These are phyloP conservation scores for Haematococcus lacustris DNA, from an alignment of 139 green algal species.

Conservation along the genomic window DNA sequence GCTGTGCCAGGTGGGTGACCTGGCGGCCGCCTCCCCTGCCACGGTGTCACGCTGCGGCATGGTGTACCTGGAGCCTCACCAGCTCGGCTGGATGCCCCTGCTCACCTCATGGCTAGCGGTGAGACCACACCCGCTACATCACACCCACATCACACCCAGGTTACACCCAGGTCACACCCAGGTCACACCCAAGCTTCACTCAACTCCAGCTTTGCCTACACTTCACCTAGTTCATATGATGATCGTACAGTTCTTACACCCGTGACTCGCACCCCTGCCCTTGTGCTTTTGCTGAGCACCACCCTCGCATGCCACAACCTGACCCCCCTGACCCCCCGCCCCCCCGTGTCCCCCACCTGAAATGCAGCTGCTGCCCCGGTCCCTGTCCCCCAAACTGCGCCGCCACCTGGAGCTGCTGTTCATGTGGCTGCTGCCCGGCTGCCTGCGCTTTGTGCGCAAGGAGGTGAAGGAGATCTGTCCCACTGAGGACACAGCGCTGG, in stretches of 20 bases:
- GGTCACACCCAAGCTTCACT: too few relatives aligned
- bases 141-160: too few relatives aligned
- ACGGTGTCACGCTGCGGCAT: slow-evolving; percentile 76
- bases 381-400: slow-evolving; percentile 20
- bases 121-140: too few relatives aligned
- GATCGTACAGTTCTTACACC: too few relatives aligned
- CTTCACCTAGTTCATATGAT: too few relatives aligned
- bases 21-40: slow-evolving; percentile 65
- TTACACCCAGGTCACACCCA: too few relatives aligned
- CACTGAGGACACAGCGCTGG: slow-evolving; percentile 55
- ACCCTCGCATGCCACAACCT: too few relatives aligned
- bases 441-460: slow-evolving; percentile 44
- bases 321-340: too few relatives aligned
- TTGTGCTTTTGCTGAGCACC: too few relatives aligned
- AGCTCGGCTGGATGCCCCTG: slow-evolving; percentile 64
- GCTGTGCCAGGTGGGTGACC: slow-evolving; percentile 75
- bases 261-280: too few relatives aligned
- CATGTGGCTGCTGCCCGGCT: slow-evolving; percentile 52
- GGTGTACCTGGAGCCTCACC: slow-evolving; percentile 71
- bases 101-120: slow-evolving; percentile 42
- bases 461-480: slow-evolving; percentile 63
- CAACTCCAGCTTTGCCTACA: too few relatives aligned
- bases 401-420: slow-evolving; percentile 49
- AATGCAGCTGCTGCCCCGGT: slow-evolving; percentile 29
- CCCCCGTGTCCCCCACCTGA: too few relatives aligned